Percentiles rank a stretch among this genome's conserved stretches.
Conservation (phyloP, 139 green algal species). For the Tetraselmis chui region DNA sequence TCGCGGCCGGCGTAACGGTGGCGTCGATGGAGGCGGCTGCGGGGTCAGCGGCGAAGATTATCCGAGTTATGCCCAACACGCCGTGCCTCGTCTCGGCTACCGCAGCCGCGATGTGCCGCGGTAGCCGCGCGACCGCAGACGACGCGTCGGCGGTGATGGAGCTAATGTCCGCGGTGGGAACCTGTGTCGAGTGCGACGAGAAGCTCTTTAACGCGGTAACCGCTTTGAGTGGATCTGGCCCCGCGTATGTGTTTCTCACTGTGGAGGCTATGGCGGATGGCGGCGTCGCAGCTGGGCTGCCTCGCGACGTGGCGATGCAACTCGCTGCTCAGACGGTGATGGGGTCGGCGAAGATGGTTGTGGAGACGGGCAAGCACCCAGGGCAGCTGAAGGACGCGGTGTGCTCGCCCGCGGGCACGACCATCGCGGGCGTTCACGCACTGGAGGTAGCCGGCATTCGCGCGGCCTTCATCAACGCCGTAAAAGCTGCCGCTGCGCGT, state of each 20-base stretch:
- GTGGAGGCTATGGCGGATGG: constrained; percentile 76
- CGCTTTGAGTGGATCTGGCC: constrained; percentile 82
- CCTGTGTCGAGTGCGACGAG: constrained; percentile 46
- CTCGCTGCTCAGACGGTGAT: constrained; percentile 69
- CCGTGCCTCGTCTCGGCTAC: constrained; percentile 88
- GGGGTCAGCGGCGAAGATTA: constrained; percentile 42
- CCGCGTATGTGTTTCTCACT: constrained; percentile 56
- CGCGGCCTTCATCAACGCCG: constrained; percentile 82
- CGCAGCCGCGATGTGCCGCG: constrained; percentile 82
- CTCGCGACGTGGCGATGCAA: constrained; percentile 54
- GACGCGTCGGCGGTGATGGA: constrained; percentile 41
- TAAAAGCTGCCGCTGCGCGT: constrained; percentile 68
- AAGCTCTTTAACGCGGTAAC: constrained; percentile 89
- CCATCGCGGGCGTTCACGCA: constrained; percentile 86
- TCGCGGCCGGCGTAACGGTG: constrained; percentile 87
- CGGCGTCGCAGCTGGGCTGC: constrained; percentile 61
- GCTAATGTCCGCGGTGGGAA: not conserved
- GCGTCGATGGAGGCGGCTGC: constrained; percentile 27
- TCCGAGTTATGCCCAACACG: constrained; percentile 98
- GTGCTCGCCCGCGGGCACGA: constrained; percentile 70
- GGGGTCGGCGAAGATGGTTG: constrained; percentile 48
- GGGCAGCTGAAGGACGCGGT: constrained; percentile 69
- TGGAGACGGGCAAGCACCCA: constrained; percentile 55
- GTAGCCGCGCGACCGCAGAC: constrained; percentile 38
- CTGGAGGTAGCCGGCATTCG: constrained; percentile 81